Conservation (phyloP, 768 basidiomycete genomes). For the Russula foetens region DNA sequence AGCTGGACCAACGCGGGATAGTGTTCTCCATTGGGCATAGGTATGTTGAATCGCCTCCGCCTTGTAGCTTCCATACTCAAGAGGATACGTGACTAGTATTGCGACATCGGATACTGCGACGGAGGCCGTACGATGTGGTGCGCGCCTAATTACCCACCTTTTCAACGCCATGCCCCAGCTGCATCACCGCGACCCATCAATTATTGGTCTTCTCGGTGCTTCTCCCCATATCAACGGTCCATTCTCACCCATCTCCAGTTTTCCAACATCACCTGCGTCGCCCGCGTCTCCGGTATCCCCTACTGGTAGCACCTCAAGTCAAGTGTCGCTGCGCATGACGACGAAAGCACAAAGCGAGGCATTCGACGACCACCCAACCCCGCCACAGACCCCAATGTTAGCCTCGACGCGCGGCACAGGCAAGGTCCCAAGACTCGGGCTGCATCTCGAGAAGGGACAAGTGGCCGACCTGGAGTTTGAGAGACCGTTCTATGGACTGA, state of each 20-base stretch:
- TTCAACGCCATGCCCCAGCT: constrained; percentile 92
- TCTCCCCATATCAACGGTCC: constrained; percentile 51
- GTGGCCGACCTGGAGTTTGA: constrained; percentile 41
- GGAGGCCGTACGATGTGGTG: constrained; percentile 60
- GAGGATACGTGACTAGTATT: constrained; percentile 36
- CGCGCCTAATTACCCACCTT: constrained; percentile 82
- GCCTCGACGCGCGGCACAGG: constrained; percentile 10
- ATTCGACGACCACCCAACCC: constrained; percentile 48
- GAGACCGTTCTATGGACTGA: constrained; percentile 81
- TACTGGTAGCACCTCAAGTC: neutral
- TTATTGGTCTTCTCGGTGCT: constrained; percentile 81
- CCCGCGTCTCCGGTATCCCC: constrained; percentile 14
- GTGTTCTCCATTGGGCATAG: constrained; percentile 87
- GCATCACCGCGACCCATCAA: constrained; percentile 86
- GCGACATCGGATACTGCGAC: constrained; percentile 70
- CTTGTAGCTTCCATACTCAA: constrained; percentile 6
- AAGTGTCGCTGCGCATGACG: constrained; percentile 17
- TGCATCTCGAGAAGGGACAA: constrained; percentile 39
- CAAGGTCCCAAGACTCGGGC: constrained; percentile 21
- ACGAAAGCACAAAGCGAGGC: constrained; percentile 37
- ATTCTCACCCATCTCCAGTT: constrained; percentile 29
- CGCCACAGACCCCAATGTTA: constrained; percentile 42
- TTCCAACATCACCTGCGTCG: constrained; percentile 17
- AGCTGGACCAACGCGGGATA: constrained; percentile 56
- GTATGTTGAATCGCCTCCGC: constrained; percentile 31